Evolutionary conservation across 495 filamentous ascomycete genomes (phyloP).

Genomic region (Aspergillus taichungensis): DNA sequence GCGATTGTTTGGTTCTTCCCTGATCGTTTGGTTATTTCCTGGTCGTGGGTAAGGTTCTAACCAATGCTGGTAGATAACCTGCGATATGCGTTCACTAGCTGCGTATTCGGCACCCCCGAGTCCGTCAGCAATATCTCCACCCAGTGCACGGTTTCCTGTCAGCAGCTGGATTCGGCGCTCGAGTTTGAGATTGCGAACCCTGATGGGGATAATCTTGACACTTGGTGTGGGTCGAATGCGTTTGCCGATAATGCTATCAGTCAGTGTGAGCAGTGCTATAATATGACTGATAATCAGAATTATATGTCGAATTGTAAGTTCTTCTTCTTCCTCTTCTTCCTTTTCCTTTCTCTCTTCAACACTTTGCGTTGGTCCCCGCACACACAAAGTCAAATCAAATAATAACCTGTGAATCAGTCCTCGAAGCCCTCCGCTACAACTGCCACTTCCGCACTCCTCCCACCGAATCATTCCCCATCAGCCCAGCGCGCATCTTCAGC

Average conservation of each 20-base stretch:
- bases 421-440: slow-evolving; percentile 42
- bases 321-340: not conserved
- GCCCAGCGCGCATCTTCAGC: slow-evolving; percentile 37
- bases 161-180: slow-evolving; percentile 25
- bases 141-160: slow-evolving; percentile 36
- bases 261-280: slow-evolving; percentile 39
- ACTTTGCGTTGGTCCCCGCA: no score
- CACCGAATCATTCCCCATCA: slow-evolving; percentile 30
- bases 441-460: slow-evolving; percentile 34
- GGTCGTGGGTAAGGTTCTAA: not conserved
- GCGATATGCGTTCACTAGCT: slow-evolving; percentile 38
- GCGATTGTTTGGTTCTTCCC: no score
- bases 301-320: slow-evolving; percentile 44
- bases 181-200: slow-evolving; percentile 23
- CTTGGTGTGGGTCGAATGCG: slow-evolving; percentile 24
- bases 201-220: slow-evolving; percentile 18
- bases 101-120: slow-evolving; percentile 35
- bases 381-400: not conserved
- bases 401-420: slow-evolving; percentile 21
- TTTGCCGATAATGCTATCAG: slow-evolving; percentile 37
- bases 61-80: slow-evolving; percentile 32
- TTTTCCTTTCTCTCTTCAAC: not conserved
- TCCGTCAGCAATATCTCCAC: slow-evolving; percentile 28
- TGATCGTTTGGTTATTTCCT: no score
- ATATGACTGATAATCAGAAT: slow-evolving; percentile 30